Evolutionary conservation across 345 rosid species (phyloP), one percentile per base, ranked within the genome.

Genomic region (Salix koriyanagi): DNA sequence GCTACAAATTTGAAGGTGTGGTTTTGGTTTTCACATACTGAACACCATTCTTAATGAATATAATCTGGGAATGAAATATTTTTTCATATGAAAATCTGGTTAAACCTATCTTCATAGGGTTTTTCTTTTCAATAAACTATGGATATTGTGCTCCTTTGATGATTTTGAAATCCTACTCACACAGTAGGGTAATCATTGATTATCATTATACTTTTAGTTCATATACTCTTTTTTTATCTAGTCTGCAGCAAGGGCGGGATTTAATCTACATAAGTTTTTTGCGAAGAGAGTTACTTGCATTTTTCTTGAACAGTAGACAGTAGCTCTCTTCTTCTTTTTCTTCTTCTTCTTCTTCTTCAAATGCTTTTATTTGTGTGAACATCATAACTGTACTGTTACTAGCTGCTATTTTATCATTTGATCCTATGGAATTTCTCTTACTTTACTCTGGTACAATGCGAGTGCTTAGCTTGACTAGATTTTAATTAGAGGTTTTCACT

Each of bases 1-100:
- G 97, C 87, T 96, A 96, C 79, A 92, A 96, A 85, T 91, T 92
- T 86, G 98, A 96, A 85, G 98, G 98, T 93, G 79, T 34, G 81
- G 1, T 77, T 71, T 77, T 84, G 19, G 67, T 56, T 8, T 73
- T 72, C 60, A 21, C 36, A 12, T 66, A 19, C 8, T 6, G 19
- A 46, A 34, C 4, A 72, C 36, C 58, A 21, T n/a, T 39, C 14
- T 46, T 18, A 23, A 12, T 67, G 18, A 39, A 36, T 36, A 36
- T 36, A 36, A 36, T 36, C 37, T 36, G 7, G 1, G 37, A 36
- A 36, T 36, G 37, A 36, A 36, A 36, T 56, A 56, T 56, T n/a
- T 46, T n/a, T 56, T 13, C 62, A 9, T 7, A 56, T n/a, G 26
- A 56, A n/a, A n/a, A 21, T 56, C n/a, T 56, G 28, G 28, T 9